Conservation (phyloP, 306 rosid genomes). For the Lablab purpureus region DNA sequence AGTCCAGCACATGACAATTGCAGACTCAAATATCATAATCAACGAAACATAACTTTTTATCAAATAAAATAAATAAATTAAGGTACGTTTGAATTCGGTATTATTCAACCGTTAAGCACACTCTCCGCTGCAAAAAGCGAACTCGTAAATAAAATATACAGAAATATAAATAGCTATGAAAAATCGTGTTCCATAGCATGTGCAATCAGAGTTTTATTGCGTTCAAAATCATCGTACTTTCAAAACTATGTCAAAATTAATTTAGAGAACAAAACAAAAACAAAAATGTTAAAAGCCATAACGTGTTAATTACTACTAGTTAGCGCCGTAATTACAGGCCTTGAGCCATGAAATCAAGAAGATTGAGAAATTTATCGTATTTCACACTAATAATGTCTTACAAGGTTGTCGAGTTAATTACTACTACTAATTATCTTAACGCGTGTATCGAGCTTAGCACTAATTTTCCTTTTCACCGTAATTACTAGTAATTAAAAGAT, state of each 20-base stretch:
- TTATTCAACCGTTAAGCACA: slow-evolving; percentile 45
- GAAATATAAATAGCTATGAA: not conserved
- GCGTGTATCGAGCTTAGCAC: not conserved
- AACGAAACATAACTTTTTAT: not conserved
- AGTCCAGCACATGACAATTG: slow-evolving; percentile 39
- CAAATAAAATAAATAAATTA: not conserved
- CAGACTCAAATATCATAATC: slow-evolving; percentile 7
- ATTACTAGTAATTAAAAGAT: not conserved
- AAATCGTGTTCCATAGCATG: not conserved
- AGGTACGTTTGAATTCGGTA: slow-evolving; percentile 6
- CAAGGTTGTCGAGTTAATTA: not conserved
- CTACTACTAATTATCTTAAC: not conserved
- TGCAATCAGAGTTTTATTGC: not conserved
- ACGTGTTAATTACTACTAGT: not conserved
- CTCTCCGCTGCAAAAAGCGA: slow-evolving; percentile 32
- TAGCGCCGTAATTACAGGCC: slow-evolving; percentile 16
- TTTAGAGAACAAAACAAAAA: too few species aligned
- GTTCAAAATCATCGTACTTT: slow-evolving; percentile 9
- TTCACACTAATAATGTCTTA: not conserved
- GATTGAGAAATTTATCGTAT: not conserved
- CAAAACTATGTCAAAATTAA: not conserved
- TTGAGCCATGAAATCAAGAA: slow-evolving; percentile 5
- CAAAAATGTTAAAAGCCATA: too few species aligned
- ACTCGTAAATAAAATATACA: not conserved
- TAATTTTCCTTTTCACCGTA: not conserved